Evolutionary conservation across 768 basidiomycete species (phyloP), one percentile per base, ranked within the genome.

Genomic region (Trametes coccinea): DNA sequence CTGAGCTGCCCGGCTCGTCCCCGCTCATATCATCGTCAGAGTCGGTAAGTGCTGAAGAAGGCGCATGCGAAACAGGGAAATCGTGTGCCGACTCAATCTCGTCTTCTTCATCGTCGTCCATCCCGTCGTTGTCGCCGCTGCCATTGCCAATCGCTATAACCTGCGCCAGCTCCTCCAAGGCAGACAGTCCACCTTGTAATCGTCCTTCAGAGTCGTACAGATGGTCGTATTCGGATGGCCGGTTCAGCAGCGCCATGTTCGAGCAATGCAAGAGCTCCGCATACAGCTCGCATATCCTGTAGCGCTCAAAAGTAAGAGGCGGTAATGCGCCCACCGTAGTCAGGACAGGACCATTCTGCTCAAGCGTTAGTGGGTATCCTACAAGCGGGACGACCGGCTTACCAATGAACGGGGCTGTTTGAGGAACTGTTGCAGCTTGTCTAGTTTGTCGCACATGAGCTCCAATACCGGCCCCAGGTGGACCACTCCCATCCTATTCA

Each of bases 221-320:
- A 27, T 84, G 80, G 48, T 84, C 82, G 57, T 82, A 86, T 49
- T 89, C 86, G 0, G 83, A 71, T 0, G 84, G 75, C 9, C 97
- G 92, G 72, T 98, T 98, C 30, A 98, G 80, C 27, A 98, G 83
- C 5, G 92, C 88, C 96, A 99, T 98, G 70, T 97, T 98, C 16
- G 97, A 98, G 72, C 95, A 97, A 71, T 99, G 97, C 29, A 98
- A 78, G 5, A 99, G 85, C 72, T 99, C 97, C 17, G 96, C 97
- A 68, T 96, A 95, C 11, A 99, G 80, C 74, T 99, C 97, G 75
- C 94, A 92, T 68, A 98, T 94, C 9, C 96, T 87, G 74, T 93
- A 97, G 14, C 97, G 88, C 73, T 98, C 97, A 60, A 95, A 85
- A 1, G 97, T 98, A 30, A 99, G 84, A 0, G 95, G 94, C 1